Conservation (phyloP, 495 filamentous ascomycete species). For the Penicillium crystallinum region DNA sequence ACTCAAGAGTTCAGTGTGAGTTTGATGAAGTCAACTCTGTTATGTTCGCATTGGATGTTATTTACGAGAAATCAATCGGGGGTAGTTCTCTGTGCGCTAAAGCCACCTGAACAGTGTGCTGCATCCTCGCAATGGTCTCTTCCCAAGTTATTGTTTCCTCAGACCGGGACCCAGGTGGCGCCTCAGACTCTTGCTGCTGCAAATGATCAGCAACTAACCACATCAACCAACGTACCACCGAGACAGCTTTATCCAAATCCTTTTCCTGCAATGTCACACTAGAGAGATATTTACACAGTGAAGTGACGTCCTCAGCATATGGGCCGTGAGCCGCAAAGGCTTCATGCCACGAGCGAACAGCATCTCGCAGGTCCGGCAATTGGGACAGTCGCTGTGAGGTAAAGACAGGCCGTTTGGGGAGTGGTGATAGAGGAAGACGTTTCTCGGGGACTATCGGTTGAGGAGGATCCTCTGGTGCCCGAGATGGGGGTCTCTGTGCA, state of each 20-base stretch:
- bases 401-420: slow-evolving; percentile 55
- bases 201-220: slow-evolving; percentile 59
- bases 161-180: slow-evolving; percentile 4
- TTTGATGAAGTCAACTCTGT: neutral
- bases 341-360: slow-evolving; percentile 61
- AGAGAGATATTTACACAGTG: slow-evolving; percentile 61
- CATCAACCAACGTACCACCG: slow-evolving; percentile 62
- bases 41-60: neutral
- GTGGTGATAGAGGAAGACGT: slow-evolving; percentile 45
- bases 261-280: slow-evolving; percentile 66
- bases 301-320: slow-evolving; percentile 68
- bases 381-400: slow-evolving; percentile 54
- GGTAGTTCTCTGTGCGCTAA: slow-evolving; percentile 60
- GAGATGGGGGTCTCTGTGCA: slow-evolving; percentile 13
- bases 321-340: slow-evolving; percentile 66
- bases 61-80: slow-evolving; percentile 48
- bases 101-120: slow-evolving; percentile 55
- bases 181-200: slow-evolving; percentile 1
- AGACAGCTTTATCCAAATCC: slow-evolving; percentile 69
- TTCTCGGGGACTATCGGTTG: slow-evolving; percentile 21
- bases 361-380: slow-evolving; percentile 53
- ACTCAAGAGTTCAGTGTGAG: neutral
- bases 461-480: slow-evolving; percentile 7
- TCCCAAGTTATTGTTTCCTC: slow-evolving; percentile 36
- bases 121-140: slow-evolving; percentile 50